Base-by-base conservation (phyloP, 805 yeast species). In the Wickerhamiella parazyma region DNA sequence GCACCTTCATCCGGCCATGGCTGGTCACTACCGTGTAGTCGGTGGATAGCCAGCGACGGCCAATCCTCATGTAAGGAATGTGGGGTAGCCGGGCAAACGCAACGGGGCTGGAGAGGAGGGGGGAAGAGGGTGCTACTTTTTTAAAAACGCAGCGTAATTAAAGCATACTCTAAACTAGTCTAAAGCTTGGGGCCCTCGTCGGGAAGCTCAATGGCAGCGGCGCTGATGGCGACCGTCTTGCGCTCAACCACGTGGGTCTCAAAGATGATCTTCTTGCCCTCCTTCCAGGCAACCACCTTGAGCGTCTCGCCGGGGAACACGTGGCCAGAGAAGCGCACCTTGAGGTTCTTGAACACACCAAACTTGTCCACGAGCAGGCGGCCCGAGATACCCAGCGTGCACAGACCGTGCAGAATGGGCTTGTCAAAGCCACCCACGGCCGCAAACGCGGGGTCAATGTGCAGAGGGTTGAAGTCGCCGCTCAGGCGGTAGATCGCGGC, bases 251-350 rank as follows among this genome's bases (percentile, higher is more conserved):
- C 83, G 59, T 75, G 74, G 9, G 93, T 76, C 64, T 81, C 93
- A 76, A 87, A 89, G 47, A 75, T 67, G 41, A 85, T 78, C 49
- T 73, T 78, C 51, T 63, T 60, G 45, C 80, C 80, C 42, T 74
- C 70, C 61, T 78, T 82, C 98, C 98, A 89, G 24, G 93, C 94
- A 42, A 65, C 65, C 22, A 89, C 75, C 53, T 71, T 72, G 60
- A 89, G 70, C 12, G 82, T 78, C 64, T 89, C 96, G 51, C 97
- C 98, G 7, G 96, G 96, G 73, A 75, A 87, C 19, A 89, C 96
- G 54, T 82, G 78, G 55, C 86, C 86, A 17, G 94, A 73, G 63
- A 89, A 89, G 59, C 97, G 77, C 12, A 75, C 91, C 69, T 89
- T 89, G 60, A 85, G 71, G 67, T 86, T 95, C 56, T 72, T 72